Base-by-base conservation (phyloP, 75 land plant species). In the Ceratopteris richardii region DNA sequence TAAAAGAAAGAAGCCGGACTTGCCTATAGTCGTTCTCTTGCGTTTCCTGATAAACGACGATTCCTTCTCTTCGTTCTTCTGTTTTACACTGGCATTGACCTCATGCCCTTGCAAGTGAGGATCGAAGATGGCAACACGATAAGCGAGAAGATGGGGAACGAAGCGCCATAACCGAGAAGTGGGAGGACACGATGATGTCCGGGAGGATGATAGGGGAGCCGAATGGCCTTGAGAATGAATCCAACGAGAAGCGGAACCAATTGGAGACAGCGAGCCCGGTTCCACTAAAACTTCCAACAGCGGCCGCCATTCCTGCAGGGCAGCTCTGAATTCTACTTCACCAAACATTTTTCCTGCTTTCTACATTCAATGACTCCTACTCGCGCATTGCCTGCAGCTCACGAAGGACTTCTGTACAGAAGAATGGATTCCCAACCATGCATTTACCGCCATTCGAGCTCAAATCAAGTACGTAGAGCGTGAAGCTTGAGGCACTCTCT, bases 111-210 rank as follows among this genome's bases (percentile, higher is more conserved):
- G 55, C 25, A 17, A 18, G 18, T 53, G 42, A 14, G 53, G 39
- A 17, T 55, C 66, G 0, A 64, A 42, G 22, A 43, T 50, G 36
- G 57, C 68, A 3, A 66, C 60, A 24, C 31, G 31, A 9, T 54
- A 31, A 7, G 68, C 59, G 20, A 67, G 54, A 14, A 67, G 63
- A 20, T 67, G 62, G 25, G 69, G 69, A 29, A 67, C 69, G 26
- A 67, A 50, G 18, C 69, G 61, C 63, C 51, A 67, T 20, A 67
- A 19, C 11, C 54, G 51, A 27, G 51, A 58, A 52, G 51, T 17
- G 16, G 19, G 14, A 6, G 37, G 24, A 16, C 62, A 0, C 6
- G 44, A 28, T 6, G 25, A 29, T 1, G 29, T 30, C 42, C 47
- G 53, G 39, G 56, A 30, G 26, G 42, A 26, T 24, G 31, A 24